phyloP scores from a whole-genome alignment of 1,284 basidiomycete genomes.

The Leccinum fuscescens region DNA sequence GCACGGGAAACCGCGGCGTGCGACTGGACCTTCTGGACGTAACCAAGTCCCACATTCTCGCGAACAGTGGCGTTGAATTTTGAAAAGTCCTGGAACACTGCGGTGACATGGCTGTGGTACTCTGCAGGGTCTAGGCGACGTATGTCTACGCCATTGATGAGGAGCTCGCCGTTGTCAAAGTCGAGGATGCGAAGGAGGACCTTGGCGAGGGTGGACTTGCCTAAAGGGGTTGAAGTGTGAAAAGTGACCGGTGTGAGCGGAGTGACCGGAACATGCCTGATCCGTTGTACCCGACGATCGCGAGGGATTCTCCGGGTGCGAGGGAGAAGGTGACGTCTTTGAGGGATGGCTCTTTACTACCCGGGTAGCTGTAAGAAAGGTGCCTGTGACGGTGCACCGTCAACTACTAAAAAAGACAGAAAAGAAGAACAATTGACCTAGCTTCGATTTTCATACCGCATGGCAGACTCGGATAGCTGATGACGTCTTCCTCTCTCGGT shows the following conservation, averaged over 20 bases:
- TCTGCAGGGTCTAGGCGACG: slow-evolving; percentile 61
- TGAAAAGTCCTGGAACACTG: slow-evolving; percentile 82
- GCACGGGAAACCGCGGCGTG: slow-evolving; percentile 56
- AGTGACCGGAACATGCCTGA: slow-evolving; percentile 50
- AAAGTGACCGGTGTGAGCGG: slow-evolving; percentile 1
- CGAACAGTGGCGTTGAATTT: slow-evolving; percentile 71
- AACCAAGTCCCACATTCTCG: slow-evolving; percentile 79
- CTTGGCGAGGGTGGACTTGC: slow-evolving; percentile 81
- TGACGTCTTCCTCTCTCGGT: slow-evolving; percentile 49
- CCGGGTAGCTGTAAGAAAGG: slow-evolving; percentile 76
- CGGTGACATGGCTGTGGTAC: slow-evolving; percentile 68
- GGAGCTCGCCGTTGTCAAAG: slow-evolving; percentile 62
- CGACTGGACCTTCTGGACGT: slow-evolving; percentile 54
- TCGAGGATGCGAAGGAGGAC: slow-evolving; percentile 75
- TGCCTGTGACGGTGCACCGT: slow-evolving; percentile 42
- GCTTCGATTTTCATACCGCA: slow-evolving; percentile 69
- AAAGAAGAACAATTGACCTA: slow-evolving; percentile 44
- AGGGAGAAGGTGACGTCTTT: slow-evolving; percentile 67
- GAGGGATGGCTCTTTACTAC: slow-evolving; percentile 61
- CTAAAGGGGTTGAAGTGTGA: slow-evolving; percentile 34
- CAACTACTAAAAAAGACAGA: slow-evolving; percentile 5
- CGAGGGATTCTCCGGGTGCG: slow-evolving; percentile 71
- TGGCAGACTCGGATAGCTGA: slow-evolving; percentile 45
- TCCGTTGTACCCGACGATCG: slow-evolving; percentile 81
- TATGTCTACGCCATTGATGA: slow-evolving; percentile 67